Conservation (phyloP, 2,329 filamentous ascomycete species). For the Trichophyton rubrum region DNA sequence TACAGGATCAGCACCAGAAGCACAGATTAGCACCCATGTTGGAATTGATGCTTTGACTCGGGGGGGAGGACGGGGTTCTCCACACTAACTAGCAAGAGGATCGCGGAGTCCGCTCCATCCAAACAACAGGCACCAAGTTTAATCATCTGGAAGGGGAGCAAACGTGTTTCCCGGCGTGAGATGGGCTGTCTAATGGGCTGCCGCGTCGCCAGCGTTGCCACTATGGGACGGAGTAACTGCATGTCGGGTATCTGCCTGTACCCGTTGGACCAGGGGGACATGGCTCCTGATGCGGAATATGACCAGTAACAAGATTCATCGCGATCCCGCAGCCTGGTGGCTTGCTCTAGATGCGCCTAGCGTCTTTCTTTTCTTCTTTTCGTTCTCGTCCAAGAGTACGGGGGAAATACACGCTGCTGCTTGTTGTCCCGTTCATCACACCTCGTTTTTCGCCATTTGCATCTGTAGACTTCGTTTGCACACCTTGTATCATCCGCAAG, state of each 20-base stretch:
- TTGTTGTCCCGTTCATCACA: neutral
- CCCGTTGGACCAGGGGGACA: neutral
- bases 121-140: neutral
- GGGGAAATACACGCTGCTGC: neutral
- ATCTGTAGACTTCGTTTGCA: neutral
- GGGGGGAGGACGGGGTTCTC: neutral
- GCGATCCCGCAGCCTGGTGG: constrained; percentile 2
- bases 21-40: neutral
- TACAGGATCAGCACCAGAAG: neutral
- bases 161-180: neutral
- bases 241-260: constrained; percentile 2
- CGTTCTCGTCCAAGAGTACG: neutral
- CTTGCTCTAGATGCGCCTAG: constrained; percentile 4
- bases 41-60: constrained; percentile 1
- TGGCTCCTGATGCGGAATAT: neutral
- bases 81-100: neutral
- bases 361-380: neutral
- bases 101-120: neutral
- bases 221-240: neutral
- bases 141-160: neutral
- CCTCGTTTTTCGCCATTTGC: neutral
- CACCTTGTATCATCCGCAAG: no score
- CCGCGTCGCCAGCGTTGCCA: neutral
- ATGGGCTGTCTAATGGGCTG: neutral
- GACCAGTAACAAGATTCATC: constrained; percentile 2